A percentile compares a stretch with the other conserved stretches of the same genome.
These are phyloP conservation scores for Breviolum minutum DNA, from an alignment of 73 alveolate genomes.

Conservation along the genomic window DNA sequence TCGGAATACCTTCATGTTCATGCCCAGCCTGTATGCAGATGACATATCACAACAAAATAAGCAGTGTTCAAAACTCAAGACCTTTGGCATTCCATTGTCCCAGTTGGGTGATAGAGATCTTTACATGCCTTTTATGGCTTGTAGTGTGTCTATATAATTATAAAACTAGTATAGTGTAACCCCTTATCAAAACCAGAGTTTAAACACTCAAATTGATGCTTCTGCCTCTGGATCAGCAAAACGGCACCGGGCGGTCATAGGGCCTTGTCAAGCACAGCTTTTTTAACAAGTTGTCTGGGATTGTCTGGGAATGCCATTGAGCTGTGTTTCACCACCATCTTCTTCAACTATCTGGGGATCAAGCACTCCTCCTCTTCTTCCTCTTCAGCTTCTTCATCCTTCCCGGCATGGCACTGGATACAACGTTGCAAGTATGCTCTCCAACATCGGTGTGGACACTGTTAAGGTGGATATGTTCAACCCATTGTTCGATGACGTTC, in stretches of 20 bases:
- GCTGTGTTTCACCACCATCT: not conserved
- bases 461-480: no score
- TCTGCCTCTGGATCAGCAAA: conserved; percentile 80
- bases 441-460: no score
- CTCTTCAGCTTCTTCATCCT: conserved; percentile 16
- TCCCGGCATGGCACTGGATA: not conserved
- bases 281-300: not conserved
- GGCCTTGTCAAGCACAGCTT: not conserved
- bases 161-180: no score
- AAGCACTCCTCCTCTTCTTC: conserved; percentile 46
- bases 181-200: not conserved
- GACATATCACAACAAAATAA: no score
- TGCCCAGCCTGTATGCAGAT: no score
- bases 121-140: not conserved
- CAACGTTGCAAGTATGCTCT: no score
- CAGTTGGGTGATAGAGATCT: not conserved
- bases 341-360: not conserved
- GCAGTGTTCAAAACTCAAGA: no score
- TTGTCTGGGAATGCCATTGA: not conserved
- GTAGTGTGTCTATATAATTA: no score
- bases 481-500: no score
- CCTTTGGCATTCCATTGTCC: no score
- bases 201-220: not conserved
- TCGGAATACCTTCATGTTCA: no score
- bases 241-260: conserved; percentile 81